Evolutionary conservation across 768 basidiomycete genomes (phyloP), one percentile per base, ranked within the genome.

Genomic region (Mycena galopus): DNA sequence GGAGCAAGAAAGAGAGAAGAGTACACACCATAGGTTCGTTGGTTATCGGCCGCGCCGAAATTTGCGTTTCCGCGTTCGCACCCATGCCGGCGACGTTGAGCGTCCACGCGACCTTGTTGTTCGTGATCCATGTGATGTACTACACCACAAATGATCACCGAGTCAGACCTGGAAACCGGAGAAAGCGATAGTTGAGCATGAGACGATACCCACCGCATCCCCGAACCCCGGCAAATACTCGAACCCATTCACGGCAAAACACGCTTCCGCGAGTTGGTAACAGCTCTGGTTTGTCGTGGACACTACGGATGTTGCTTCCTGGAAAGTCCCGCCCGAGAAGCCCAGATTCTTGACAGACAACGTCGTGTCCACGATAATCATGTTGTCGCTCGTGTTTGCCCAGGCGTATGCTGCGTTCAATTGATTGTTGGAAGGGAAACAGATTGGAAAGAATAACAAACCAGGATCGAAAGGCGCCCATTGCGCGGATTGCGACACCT

Each of bases 21-120:
- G 32, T 69, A 55, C 37, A 69, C 83, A 91, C 91, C 91, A 94
- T 92, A 0, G 94, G 94, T 73, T 94, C 94, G 74, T 89, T 85
- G 0, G 93, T 83, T 27, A 95, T 83, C 3, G 88, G 86, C n/a
- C 94, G 84, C 2, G 86, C 79, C 12, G 85, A 79, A 53, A 94
- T 90, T 70, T 91, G 86, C 0, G 86, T 86, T 25, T 76, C 75
- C 2, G 84, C 56, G 80, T 95, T 89, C 0, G 87, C 78, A 1
- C 79, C 90, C 56, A 93, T 69, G 14, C 87, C 89, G 2, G 78
- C 81, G 4, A 82, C 83, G 60, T 84, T 81, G 56, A 93, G 69
- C 10, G 90, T 91, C 92, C 91, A 93, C 10, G 88, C 84, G 5
- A 65, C 39, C 64, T 86, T 83, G 69, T 81, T 85, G 62, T 91